A percentile compares a stretch with the other conserved stretches of the same genome.
These are phyloP conservation scores for Geosiphon pyriformis DNA, from an alignment of 192 early-diverging fungal species.

Conservation along the genomic window DNA sequence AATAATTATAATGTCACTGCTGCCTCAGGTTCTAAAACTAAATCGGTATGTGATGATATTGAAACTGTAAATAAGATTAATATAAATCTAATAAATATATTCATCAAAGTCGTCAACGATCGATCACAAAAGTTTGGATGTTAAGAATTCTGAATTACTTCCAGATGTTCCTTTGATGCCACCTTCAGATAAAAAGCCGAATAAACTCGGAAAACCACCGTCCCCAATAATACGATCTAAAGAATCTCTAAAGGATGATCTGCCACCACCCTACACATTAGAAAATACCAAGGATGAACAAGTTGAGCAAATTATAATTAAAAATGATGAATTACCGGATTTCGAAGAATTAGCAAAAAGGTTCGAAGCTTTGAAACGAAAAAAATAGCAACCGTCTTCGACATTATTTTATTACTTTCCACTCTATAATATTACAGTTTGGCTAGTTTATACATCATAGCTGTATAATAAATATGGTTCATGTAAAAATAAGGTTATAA, in stretches of 20 bases:
- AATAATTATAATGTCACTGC: constrained; percentile 5
- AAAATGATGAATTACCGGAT: constrained; percentile 48
- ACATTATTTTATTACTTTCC: too few relatives aligned
- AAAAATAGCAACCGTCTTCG: too few relatives aligned
- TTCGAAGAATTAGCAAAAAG: constrained; percentile 72
- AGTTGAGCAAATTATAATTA: constrained; percentile 7
- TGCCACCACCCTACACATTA: constrained; percentile 25
- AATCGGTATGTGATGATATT: background rate
- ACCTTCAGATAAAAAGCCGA: constrained; percentile 6
- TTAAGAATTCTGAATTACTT: background rate
- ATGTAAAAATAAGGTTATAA: too few relatives aligned
- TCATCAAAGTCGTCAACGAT: background rate
- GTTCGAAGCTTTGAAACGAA: constrained; percentile 67
- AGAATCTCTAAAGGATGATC: background rate
- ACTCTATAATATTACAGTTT: too few relatives aligned
- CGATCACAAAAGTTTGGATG: constrained; percentile 26
- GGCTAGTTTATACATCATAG: too few relatives aligned
- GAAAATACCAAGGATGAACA: constrained; percentile 27
- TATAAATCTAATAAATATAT: constrained; percentile 14
- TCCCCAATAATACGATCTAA: constrained; percentile 15
- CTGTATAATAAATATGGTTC: too few relatives aligned
- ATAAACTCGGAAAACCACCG: constrained; percentile 22
- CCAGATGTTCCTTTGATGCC: constrained; percentile 19
- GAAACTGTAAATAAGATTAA: background rate
- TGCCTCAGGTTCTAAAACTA: background rate